Evolutionary conservation across 1,139 yeast genomes (phyloP).

Genomic region (Magnusiomyces ingens): DNA sequence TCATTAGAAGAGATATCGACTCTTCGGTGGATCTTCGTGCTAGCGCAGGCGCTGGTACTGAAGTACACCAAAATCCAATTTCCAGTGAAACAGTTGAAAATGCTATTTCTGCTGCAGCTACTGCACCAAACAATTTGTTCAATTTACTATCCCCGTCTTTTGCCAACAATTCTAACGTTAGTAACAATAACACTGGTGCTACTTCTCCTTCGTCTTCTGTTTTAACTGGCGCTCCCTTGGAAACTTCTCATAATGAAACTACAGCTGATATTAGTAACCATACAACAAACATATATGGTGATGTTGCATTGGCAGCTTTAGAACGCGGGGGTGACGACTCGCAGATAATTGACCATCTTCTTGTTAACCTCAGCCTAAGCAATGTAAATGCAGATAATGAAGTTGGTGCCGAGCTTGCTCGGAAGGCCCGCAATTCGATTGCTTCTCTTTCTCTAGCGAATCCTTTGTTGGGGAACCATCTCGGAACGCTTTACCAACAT

Average conservation of each 20-base stretch:
- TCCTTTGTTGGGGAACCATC: neutral
- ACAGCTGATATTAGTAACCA: slow-evolving; percentile 1
- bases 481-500: no score
- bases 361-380: no score
- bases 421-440: neutral
- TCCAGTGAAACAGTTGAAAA: no score
- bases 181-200: neutral
- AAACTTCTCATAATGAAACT: neutral
- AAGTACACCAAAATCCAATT: no score
- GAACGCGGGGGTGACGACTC: neutral
- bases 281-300: neutral
- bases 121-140: no score
- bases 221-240: neutral
- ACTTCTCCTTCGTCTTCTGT: neutral
- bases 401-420: neutral
- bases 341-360: neutral
- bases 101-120: no score
- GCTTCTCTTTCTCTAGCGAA: neutral
- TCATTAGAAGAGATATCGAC: no score
- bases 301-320: neutral
- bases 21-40: neutral
- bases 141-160: no score
- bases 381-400: neutral
- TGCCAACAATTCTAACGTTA: neutral
- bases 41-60: slow-evolving; percentile 4